Base-by-base conservation (phyloP, 208 protist genomes). In the Strigomonas culicis region DNA sequence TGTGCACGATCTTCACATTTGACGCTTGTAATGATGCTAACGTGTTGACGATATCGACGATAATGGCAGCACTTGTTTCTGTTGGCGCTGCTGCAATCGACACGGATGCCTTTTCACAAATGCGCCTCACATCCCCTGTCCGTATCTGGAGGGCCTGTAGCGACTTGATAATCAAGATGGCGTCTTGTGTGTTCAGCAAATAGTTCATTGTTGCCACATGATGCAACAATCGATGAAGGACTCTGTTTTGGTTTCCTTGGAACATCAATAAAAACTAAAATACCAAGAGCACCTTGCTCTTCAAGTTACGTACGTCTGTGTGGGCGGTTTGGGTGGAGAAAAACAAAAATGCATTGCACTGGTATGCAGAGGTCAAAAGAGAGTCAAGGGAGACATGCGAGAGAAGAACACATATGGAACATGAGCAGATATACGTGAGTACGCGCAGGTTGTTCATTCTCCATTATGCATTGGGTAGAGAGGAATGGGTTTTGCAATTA, bases 51-150 rank as follows among this genome's bases (percentile, higher is more conserved):
- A 62, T 56, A 32, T 93, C 87, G 1, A 88, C 56, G 3, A 79
- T 47, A 3, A 78, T 62, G 24, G 79, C 73, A 7, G 68, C 50
- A 0, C 51, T 43, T n/a, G 80, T 72, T 31, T 69, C 63, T 1
- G 60, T 41, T 4, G 68, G 62, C 13, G 70, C 72, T 4, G 84
- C 80, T 4, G 79, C 76, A 21, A 93, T 63, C 0, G 79, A 63
- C 58, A 90, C 79, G 60, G 75, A 74, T 28, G 79, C 78, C 61
- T 82, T 90, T 51, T 86, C 80, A 50, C 79, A 85, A 11, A 90
- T 62, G 10, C 31, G 0, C 6, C 63, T 62, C 31, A 93, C 76
- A 19, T 75, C 63, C 39, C 70, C 66, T 1, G 60, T 72, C 17
- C 59, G 59, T 11, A 84, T 49, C 0, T 82, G 87, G 10, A 93